Percentiles rank a stretch among this genome's conserved stretches.
These are phyloP conservation scores for Hansfordia pulvinata DNA, from an alignment of 2,329 filamentous ascomycete species.

Conservation along the genomic window DNA sequence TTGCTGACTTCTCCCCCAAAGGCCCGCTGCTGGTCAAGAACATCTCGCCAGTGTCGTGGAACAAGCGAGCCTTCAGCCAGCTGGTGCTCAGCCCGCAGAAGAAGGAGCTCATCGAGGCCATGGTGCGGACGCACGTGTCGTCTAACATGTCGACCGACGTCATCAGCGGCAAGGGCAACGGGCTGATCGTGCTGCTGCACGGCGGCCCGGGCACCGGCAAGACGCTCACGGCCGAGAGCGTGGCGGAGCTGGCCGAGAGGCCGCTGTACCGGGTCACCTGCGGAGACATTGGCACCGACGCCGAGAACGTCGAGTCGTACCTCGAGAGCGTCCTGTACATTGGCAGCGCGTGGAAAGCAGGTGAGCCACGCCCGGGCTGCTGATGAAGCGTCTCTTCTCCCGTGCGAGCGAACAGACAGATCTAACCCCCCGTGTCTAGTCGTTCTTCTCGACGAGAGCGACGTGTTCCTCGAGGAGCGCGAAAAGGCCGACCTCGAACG, in stretches of 20 bases:
- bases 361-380: too few species aligned
- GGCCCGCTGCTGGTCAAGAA: slow-evolving; percentile 5
- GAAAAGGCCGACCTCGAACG: slow-evolving; percentile 74
- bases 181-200: slow-evolving; percentile 33
- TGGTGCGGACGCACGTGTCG: slow-evolving; percentile 7
- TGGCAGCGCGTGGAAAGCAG: too few species aligned
- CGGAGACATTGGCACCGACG: slow-evolving; percentile 57
- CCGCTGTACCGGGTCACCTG: slow-evolving; percentile 41
- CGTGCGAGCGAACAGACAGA: too few species aligned
- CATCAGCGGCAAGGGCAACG: slow-evolving; percentile 34
- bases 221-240: slow-evolving; percentile 32
- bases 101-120: slow-evolving; percentile 9
- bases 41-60: slow-evolving; percentile 8
- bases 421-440: too few species aligned
- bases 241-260: slow-evolving; percentile 32
- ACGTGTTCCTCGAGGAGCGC: slow-evolving; percentile 73
- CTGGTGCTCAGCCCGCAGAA: slow-evolving; percentile 7
- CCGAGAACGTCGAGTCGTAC: slow-evolving; percentile 49
- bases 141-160: slow-evolving; percentile 21
- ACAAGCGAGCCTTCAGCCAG: slow-evolving; percentile 8
- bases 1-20: too few species aligned
- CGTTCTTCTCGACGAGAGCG: slow-evolving; percentile 72
- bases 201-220: slow-evolving; percentile 36
- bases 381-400: too few species aligned
- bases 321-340: slow-evolving; percentile 52